These are phyloP conservation scores for Collybia nuda DNA, from an alignment of 768 basidiomycete genomes.

Conservation along the genomic window DNA sequence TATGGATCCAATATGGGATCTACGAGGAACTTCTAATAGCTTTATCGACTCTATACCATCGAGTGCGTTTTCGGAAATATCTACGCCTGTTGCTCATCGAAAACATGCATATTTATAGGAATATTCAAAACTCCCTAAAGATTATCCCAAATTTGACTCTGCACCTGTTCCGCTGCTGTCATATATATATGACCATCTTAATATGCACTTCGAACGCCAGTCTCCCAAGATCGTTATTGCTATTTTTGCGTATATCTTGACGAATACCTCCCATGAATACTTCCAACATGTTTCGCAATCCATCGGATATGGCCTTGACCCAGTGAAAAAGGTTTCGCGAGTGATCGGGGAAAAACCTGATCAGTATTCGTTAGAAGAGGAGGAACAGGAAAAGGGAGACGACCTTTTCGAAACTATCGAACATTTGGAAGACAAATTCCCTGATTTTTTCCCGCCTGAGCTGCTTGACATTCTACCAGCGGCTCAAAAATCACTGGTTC, in stretches of 20 bases:
- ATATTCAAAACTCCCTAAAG: slow-evolving; percentile 27
- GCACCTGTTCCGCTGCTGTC: slow-evolving; percentile 55
- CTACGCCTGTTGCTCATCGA: slow-evolving; percentile 1
- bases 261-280: slow-evolving; percentile 61
- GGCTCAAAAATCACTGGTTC: slow-evolving; percentile 66
- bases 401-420: slow-evolving; percentile 36
- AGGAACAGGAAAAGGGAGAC: slow-evolving; percentile 37
- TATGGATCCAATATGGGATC: slow-evolving; percentile 51
- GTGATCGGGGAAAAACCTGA: slow-evolving; percentile 22
- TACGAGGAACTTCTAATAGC: slow-evolving; percentile 51
- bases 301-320: slow-evolving; percentile 49
- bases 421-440: slow-evolving; percentile 45
- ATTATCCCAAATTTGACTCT: slow-evolving; percentile 43
- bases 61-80: slow-evolving; percentile 44
- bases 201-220: slow-evolving; percentile 50
- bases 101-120: slow-evolving; percentile 21
- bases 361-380: slow-evolving; percentile 33
- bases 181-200: slow-evolving; percentile 56
- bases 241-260: slow-evolving; percentile 67
- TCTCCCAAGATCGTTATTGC: slow-evolving; percentile 50
- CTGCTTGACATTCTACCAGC: slow-evolving; percentile 55
- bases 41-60: slow-evolving; percentile 55
- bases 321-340: slow-evolving; percentile 22
- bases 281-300: slow-evolving; percentile 56
- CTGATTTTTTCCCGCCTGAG: slow-evolving; percentile 58